Conservation (phyloP, 1,284 basidiomycete genomes). For the Marasmius sp. region DNA sequence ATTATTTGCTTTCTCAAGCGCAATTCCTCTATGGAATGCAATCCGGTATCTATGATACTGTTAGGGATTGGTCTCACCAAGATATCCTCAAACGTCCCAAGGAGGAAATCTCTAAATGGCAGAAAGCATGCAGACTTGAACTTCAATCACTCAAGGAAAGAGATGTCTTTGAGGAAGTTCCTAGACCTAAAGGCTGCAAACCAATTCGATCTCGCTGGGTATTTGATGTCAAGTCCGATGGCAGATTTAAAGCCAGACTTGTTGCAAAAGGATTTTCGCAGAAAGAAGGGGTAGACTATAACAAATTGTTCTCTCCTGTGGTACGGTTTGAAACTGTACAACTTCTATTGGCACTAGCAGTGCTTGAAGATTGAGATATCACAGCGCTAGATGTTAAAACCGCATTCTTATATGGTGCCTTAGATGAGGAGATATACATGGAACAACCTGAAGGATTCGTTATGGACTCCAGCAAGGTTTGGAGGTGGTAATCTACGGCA, state of each 20-base stretch:
- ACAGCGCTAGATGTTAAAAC: conserved; percentile 35
- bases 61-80: background rate
- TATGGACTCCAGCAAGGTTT: conserved; percentile 20
- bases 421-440: conserved; percentile 38
- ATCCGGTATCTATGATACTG: background rate
- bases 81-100: background rate
- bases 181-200: background rate
- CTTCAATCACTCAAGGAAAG: background rate
- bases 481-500: too few relatives aligned
- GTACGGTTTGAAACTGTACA: background rate
- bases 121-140: background rate
- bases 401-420: conserved; percentile 36
- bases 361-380: conserved; percentile 27
- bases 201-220: background rate
- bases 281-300: background rate
- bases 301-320: background rate
- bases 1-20: background rate
- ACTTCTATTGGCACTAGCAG: conserved; percentile 29
- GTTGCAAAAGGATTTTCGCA: background rate
- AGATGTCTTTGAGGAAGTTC: background rate
- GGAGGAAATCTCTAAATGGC: background rate
- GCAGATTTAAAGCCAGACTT: background rate
- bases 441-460: conserved; percentile 30
- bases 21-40: too few relatives aligned
- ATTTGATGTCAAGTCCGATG: background rate